Percentiles rank a stretch among this genome's conserved stretches.
Conservation (phyloP, 768 basidiomycete genomes). For the Lactarius sanguifluus region DNA sequence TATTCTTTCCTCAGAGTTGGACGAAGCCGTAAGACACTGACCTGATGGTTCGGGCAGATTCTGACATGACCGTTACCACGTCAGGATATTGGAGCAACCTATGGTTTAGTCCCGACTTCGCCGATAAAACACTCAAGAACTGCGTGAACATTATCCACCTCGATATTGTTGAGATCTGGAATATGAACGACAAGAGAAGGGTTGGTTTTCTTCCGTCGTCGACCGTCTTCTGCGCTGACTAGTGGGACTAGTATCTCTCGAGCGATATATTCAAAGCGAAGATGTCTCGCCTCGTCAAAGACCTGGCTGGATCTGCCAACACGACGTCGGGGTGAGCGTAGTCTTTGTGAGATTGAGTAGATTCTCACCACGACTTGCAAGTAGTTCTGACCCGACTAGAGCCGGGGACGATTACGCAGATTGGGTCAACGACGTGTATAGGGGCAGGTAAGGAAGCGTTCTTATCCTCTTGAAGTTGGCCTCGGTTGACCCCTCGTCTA, state of each 20-base stretch:
- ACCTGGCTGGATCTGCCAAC: neutral
- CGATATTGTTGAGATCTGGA: slow-evolving; percentile 14
- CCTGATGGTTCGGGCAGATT: neutral
- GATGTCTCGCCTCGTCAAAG: slow-evolving; percentile 7
- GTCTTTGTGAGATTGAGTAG: neutral
- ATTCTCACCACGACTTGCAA: neutral
- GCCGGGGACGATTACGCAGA: neutral
- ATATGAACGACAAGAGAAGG: slow-evolving; percentile 2
- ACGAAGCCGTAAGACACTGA: neutral
- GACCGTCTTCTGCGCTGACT: neutral
- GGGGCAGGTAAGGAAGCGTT: neutral
- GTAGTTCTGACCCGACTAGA: neutral
- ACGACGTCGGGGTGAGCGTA: neutral
- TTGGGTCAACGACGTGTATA: slow-evolving; percentile 6
- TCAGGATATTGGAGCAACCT: slow-evolving; percentile 16
- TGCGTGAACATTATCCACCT: slow-evolving; percentile 7
- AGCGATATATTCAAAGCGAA: neutral
- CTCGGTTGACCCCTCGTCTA: neutral
- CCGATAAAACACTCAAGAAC: neutral
- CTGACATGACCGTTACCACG: neutral
- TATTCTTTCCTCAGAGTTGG: neutral
- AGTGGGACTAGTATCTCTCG: slow-evolving; percentile 14
- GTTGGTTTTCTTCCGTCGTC: neutral
- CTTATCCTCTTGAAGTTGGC: too few relatives aligned
- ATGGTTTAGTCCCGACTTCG: neutral